These are phyloP conservation scores for Myxozyma lipomycoides DNA, from an alignment of 805 yeast genomes.

Conservation along the genomic window DNA sequence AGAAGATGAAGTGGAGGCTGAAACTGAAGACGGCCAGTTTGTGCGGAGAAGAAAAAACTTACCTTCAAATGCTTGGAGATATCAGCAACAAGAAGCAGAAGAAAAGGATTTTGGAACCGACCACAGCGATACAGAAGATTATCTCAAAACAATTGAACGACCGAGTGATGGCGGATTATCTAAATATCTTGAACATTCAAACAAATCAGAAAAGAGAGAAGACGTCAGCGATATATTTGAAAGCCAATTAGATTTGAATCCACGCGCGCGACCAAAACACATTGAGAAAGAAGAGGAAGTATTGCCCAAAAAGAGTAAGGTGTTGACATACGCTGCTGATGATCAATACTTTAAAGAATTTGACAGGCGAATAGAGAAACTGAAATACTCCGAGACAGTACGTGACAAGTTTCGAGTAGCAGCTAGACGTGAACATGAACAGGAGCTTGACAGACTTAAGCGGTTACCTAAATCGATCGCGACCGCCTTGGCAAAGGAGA, in stretches of 20 bases:
- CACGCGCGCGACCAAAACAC: too few relatives aligned
- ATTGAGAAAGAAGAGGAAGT: neutral
- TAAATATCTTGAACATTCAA: conserved; percentile 12
- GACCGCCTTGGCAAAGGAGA: conserved; percentile 4
- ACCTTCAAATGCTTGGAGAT: conserved; percentile 28
- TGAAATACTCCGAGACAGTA: conserved; percentile 14
- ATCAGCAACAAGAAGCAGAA: conserved; percentile 17
- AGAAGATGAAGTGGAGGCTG: conserved; percentile 2
- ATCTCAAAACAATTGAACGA: conserved; percentile 8
- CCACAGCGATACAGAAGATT: conserved; percentile 8
- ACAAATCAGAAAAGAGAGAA: neutral
- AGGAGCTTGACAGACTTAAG: conserved; percentile 20
- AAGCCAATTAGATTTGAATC: conserved; percentile 8
- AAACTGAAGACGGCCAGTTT: neutral
- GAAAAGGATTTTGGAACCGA: conserved; percentile 5
- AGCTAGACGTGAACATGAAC: conserved; percentile 8
- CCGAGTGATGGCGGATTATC: conserved; percentile 13
- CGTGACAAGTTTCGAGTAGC: conserved; percentile 18
- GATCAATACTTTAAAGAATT: conserved; percentile 14
- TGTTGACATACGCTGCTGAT: conserved; percentile 8
- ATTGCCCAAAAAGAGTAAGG: neutral
- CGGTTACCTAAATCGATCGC: conserved; percentile 21
- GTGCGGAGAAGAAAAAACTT: conserved; percentile 9
- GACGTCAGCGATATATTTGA: conserved; percentile 17
- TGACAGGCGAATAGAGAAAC: conserved; percentile 19